Base-by-base conservation (phyloP, 306 rosid genomes). In the Glycyrrhiza uralensis region DNA sequence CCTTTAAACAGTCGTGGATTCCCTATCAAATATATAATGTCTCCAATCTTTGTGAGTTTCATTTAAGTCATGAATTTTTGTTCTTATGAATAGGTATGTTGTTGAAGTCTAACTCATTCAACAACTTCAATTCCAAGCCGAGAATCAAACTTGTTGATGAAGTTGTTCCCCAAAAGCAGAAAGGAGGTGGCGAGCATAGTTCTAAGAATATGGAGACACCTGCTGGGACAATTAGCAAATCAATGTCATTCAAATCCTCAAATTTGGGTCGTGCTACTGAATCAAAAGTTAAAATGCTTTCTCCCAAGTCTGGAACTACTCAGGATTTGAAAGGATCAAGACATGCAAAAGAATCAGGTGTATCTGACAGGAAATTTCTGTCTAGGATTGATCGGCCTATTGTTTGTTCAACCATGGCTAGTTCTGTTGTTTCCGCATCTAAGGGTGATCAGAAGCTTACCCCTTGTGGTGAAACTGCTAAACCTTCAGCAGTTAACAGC, bases 31-130 rank as follows among this genome's bases (percentile, higher is more conserved):
- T 55, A 17, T 56, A 51, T 69, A 32, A 29, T 47, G 72, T 71
- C 59, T 63, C 76, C 52, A 7, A 18, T 65, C 51, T 75, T 44
- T 58, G 3, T 14, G 41, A 9, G 38, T 69, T 58, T 50, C 19
- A 36, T 42, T 72, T 64, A 29, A 47, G 32, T 58, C 61, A 9
- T 30, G 11, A 17, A 18, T 62, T 32, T 55, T 63, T 83, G 24
- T 72, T 77, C 22, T 47, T 66, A 15, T 39, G 13, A 82, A 42
- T 83, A 93, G 97, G 94, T 74, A 59, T 83, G 14, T 76, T 93
- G 18, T 67, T 81, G 62, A 93, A 88, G 84, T 93, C 97, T 52
- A 84, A 79, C 62, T 93, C 97, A 22, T 93, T 89, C 85, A 89
- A 36, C 75, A 67, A 68, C 62, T 24, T 81, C 6, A 84, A 67